Evolutionary conservation across 129 eudicot species (phyloP), one percentile per base, ranked within the genome.

Genomic region (Lonicera japonica): DNA sequence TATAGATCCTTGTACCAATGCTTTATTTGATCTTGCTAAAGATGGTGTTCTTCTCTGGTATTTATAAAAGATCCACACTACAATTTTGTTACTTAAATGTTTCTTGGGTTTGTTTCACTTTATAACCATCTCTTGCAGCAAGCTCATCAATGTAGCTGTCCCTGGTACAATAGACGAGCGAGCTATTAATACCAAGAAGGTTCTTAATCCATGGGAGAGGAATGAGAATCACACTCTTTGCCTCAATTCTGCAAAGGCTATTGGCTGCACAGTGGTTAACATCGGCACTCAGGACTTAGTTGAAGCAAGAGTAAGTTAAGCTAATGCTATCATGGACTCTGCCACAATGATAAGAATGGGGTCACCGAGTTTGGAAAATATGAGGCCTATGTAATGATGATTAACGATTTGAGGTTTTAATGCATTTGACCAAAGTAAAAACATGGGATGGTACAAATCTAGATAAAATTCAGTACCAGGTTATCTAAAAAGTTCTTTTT

Each of bases 11-110:
- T 12, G 80, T 21, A 60, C 63, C 55, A 77, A 83, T 56, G 76
- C 78, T 41, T 67, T 83, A 62, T 79, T 83, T n/a, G 79, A 72
- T 58, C 75, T 83, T 50, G 77, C 70, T 14, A 83, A 77, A 55
- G 83, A 73, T 64, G 90, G 90, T 51, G 90, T 83, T 67, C 86
- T 83, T 61, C 71, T 76, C 63, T 79, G 90, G 88, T 82, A 82
- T 45, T 45, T 69, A 29, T 29, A 15, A 45, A 12, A 25, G 18
- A 61, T 59, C 52, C 51, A 25, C 36, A n/a, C 23, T 59, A 14
- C 48, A 29, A 51, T 9, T 24, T 60, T 23, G 11, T 4, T 58
- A 24, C 16, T 29, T 29, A 24, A 43, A 23, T 21, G 50, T 39
- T 29, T 50, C n/a, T 45, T 53, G 15, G 45, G 55, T 61, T 77